These are phyloP conservation scores for Serpula lacrymans DNA, from an alignment of 768 basidiomycete genomes.

Conservation along the genomic window DNA sequence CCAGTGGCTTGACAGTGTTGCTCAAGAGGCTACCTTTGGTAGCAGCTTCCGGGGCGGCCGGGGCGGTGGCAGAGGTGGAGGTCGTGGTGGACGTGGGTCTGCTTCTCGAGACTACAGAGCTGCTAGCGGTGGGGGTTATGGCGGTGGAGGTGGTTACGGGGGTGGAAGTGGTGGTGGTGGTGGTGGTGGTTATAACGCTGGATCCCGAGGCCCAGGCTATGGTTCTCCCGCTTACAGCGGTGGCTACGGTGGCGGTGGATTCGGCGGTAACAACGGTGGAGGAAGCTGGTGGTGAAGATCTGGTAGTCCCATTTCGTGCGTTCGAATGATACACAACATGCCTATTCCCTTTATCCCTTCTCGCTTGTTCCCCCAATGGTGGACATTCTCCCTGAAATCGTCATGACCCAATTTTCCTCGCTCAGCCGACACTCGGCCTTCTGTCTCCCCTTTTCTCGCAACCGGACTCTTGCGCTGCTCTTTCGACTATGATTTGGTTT, in stretches of 20 bases:
- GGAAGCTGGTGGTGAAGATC: constrained; percentile 48
- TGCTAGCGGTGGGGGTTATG: constrained; percentile 30
- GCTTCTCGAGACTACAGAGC: constrained; percentile 42
- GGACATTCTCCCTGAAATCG: constrained; percentile 12
- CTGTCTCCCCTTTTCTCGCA: constrained; percentile 18
- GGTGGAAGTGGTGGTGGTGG: constrained; percentile 26
- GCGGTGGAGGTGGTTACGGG: constrained; percentile 35
- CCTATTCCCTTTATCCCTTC: constrained; percentile 7
- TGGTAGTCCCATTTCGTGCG: constrained; percentile 8
- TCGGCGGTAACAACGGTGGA: constrained; percentile 22
- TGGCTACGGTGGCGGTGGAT: constrained; percentile 24
- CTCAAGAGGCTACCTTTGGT: constrained; percentile 76
- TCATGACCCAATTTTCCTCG: constrained; percentile 15
- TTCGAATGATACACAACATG: too few species aligned
- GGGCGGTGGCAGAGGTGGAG: constrained; percentile 56
- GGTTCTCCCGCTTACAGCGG: constrained; percentile 36
- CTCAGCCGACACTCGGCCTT: constrained; percentile 10
- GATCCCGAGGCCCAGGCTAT: constrained; percentile 21
- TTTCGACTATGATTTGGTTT: constrained; percentile 46
- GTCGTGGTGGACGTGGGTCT: constrained; percentile 38
- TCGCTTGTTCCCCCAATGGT: constrained; percentile 1
- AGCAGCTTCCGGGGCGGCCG: constrained; percentile 47
- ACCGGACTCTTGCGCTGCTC: constrained; percentile 60
- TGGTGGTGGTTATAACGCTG: constrained; percentile 32
- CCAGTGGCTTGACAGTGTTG: constrained; percentile 82